These are phyloP conservation scores for Elongisporangium senticosum DNA, from an alignment of 352 stramenopile genomes.

Conservation along the genomic window DNA sequence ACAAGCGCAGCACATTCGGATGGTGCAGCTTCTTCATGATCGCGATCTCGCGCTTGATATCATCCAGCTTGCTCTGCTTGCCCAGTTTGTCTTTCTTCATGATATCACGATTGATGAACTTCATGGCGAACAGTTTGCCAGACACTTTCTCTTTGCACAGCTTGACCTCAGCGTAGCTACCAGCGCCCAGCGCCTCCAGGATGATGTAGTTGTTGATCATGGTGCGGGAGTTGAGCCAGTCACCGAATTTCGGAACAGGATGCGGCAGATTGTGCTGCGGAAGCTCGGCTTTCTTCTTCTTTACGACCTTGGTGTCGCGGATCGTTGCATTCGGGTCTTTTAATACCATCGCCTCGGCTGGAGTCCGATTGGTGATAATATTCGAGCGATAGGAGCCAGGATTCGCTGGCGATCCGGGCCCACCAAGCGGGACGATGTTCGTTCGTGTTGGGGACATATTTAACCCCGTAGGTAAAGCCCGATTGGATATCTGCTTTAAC, in stretches of 20 bases:
- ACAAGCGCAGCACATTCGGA: conserved; percentile 91
- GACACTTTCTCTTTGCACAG: conserved; percentile 82
- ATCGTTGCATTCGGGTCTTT: conserved; percentile 20
- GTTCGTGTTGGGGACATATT: not conserved
- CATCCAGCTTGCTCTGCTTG: conserved; percentile 74
- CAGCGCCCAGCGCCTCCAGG: conserved; percentile 75
- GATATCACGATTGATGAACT: conserved; percentile 85
- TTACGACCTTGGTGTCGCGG: conserved; percentile 73
- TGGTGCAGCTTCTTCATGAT: conserved; percentile 98
- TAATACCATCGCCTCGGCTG: conserved; percentile 7
- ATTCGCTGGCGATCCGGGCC: not conserved
- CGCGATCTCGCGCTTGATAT: conserved; percentile 93
- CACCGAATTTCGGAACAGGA: conserved; percentile 71
- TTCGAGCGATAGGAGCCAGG: conserved; percentile 30
- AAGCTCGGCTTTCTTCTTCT: conserved; percentile 76
- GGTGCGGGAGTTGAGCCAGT: conserved; percentile 81
- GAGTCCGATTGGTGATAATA: conserved; percentile 32
- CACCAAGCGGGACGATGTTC: not conserved
- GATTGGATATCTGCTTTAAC: conserved; percentile 25
- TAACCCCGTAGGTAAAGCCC: not conserved
- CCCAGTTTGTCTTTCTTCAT: conserved; percentile 83
- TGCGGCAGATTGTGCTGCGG: conserved; percentile 73
- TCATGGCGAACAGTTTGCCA: conserved; percentile 76
- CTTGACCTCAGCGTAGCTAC: conserved; percentile 89
- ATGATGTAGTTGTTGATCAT: conserved; percentile 95